A percentile compares a stretch with the other conserved stretches of the same genome.
These are phyloP conservation scores for sorghum (Sorghum bicolor) DNA, from an alignment of 176 grass and related monocot genomes.

Conservation along the genomic window Sorghum_bicolor_NCBIv3 NC_012876.2:60743001-60743500, in stretches of 20 bases:
- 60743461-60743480: not conserved
- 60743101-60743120: conserved; percentile 62
- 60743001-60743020: conserved; percentile 55
- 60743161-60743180: conserved; percentile 90
- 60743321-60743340: not conserved
- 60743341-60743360: not conserved
- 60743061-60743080: conserved; percentile 72
- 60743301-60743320: not conserved
- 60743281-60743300: not conserved
- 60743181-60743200: conserved; percentile 84
- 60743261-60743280: not conserved
- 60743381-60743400: not conserved
- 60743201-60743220: conserved; percentile 58
- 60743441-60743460: not conserved
- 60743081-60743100: conserved; percentile 28
- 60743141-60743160: conserved; percentile 74
- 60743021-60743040: conserved; percentile 77
- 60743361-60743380: not conserved
- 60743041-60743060: conserved; percentile 73
- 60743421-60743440: not conserved
- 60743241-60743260: not conserved
- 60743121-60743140: conserved; percentile 80
- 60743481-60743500: not conserved
- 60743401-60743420: not conserved
- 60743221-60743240: conserved; percentile 77